Percentiles rank a stretch among this genome's conserved stretches.
Conservation (phyloP, 2,329 filamentous ascomycete species). For the Colletotrichum lini region DNA sequence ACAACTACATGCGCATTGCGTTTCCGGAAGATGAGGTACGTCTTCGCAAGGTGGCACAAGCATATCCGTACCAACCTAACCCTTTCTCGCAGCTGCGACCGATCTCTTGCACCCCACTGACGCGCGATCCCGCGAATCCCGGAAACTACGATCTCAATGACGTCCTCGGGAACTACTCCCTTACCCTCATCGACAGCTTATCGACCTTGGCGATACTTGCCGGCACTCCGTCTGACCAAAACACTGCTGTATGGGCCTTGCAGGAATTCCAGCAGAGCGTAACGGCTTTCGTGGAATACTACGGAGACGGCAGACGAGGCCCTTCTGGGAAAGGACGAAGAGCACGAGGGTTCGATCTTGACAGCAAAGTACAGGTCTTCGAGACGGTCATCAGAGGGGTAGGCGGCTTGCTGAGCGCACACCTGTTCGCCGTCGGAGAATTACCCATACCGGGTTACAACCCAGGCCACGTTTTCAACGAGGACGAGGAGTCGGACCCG, state of each 20-base stretch:
- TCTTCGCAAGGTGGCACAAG: conserved; percentile 39
- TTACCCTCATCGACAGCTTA: conserved; percentile 95
- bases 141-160: conserved; percentile 91
- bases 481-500: conserved; percentile 53
- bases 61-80: conserved; percentile 19
- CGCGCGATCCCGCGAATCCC: conserved; percentile 85
- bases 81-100: conserved; percentile 76
- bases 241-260: conserved; percentile 73
- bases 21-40: conserved; percentile 93
- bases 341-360: conserved; percentile 88
- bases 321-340: conserved; percentile 78
- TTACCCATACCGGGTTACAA: conserved; percentile 87
- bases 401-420: conserved; percentile 91
- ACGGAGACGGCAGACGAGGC: conserved; percentile 85
- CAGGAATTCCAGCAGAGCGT: conserved; percentile 86
- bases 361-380: conserved; percentile 99
- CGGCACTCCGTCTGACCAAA: conserved; percentile 74
- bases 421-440: conserved; percentile 92
- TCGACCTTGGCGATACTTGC: conserved; percentile 95
- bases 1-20: conserved; percentile 93
- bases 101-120: conserved; percentile 85
- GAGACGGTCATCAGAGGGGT: conserved; percentile 96
- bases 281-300: conserved; percentile 81
- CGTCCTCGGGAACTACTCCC: conserved; percentile 95
- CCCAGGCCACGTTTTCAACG: conserved; percentile 56